Percentiles rank a stretch among this genome's conserved stretches.
Evolutionary conservation across 73 alveolate genomes (phyloP).

Genomic region (Symbiodinium natans): DNA sequence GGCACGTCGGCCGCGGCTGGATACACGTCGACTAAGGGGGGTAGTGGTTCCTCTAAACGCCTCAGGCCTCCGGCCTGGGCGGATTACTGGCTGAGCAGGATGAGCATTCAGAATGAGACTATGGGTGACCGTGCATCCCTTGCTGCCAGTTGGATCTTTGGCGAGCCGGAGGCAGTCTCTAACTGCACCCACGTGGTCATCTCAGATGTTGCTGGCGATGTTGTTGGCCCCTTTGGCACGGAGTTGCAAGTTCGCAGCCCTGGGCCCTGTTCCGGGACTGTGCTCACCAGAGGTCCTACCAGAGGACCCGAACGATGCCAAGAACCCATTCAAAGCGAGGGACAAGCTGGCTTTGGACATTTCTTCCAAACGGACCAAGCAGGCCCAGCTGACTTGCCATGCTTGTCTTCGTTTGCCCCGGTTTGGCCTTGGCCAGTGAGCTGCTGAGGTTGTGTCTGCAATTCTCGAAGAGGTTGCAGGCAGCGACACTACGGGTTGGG

Average conservation of each 20-base stretch:
- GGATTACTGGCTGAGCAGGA: no score
- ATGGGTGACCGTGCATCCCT: no score
- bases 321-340: constrained; percentile 65
- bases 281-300: constrained; percentile 43
- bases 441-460: neutral
- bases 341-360: constrained; percentile 88
- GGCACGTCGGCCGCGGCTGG: no score
- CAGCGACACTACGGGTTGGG: no score
- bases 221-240: no score
- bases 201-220: neutral
- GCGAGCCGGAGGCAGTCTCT: constrained; percentile 53
- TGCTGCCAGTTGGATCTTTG: constrained; percentile 68
- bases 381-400: neutral
- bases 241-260: no score
- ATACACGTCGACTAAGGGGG: no score
- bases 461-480: neutral
- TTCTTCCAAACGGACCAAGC: constrained; percentile 5
- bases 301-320: constrained; percentile 55
- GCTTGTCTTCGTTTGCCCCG: neutral
- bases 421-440: neutral
- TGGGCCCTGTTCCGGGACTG: no score
- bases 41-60: no score
- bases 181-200: constrained; percentile 58
- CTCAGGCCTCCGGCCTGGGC: no score
- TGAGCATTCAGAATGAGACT: no score